phyloP scores from a whole-genome alignment of 768 basidiomycete genomes.

The Rubroboletus pulcherrimus region DNA sequence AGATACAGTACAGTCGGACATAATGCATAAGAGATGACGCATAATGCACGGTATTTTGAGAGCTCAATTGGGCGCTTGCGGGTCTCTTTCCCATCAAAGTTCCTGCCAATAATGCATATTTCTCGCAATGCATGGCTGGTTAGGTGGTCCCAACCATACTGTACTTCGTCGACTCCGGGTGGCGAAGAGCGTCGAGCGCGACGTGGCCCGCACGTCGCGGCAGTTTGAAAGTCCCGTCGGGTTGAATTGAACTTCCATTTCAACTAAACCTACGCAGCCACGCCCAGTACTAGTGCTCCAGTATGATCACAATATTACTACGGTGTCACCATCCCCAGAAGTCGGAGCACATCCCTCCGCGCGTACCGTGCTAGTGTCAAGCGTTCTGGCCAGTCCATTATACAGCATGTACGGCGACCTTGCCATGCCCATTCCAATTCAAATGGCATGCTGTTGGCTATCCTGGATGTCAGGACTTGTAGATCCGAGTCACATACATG shows the following conservation, averaged over 20 bases:
- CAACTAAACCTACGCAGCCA: not conserved
- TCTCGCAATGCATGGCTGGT: too few species aligned
- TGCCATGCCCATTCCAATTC: constrained; percentile 13
- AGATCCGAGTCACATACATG: not conserved
- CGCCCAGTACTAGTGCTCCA: not conserved
- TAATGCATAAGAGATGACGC: too few species aligned
- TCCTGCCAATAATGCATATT: too few species aligned
- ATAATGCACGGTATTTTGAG: too few species aligned
- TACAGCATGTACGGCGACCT: constrained; percentile 4
- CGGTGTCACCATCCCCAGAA: not conserved
- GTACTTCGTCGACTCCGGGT: too few species aligned
- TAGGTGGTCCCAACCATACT: too few species aligned
- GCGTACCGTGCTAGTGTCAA: not conserved
- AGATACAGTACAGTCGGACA: too few species aligned
- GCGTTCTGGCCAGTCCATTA: not conserved
- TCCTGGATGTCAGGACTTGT: not conserved
- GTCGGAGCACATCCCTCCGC: not conserved
- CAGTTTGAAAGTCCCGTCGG: not conserved
- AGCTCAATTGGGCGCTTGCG: too few species aligned
- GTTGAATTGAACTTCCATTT: too few species aligned
- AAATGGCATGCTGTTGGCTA: constrained; percentile 4
- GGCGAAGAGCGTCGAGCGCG: not conserved
- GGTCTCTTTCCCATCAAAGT: too few species aligned
- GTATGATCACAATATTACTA: not conserved
- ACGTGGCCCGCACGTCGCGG: not conserved